These are phyloP conservation scores for Dothistroma pini DNA, from an alignment of 2,329 filamentous ascomycete species.

Conservation along the genomic window DNA sequence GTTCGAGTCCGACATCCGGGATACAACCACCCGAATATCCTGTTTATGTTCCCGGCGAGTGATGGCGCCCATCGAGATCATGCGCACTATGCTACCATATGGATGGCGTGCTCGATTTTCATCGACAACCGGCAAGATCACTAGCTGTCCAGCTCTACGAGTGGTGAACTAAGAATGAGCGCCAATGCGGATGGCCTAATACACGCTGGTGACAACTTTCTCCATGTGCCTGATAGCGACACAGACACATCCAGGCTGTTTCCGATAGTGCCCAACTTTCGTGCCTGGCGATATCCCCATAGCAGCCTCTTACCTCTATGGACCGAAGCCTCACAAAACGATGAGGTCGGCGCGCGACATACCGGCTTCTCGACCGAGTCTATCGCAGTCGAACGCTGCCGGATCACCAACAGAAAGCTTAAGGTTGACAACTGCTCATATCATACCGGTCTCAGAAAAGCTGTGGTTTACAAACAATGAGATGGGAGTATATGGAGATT, in stretches of 20 bases:
- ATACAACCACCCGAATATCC: neutral
- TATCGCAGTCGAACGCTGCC: conserved; percentile 4
- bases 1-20: neutral
- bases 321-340: neutral
- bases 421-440: conserved; percentile 1
- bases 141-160: conserved; percentile 1
- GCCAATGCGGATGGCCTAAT: conserved; percentile 5
- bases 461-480: neutral
- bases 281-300: conserved; percentile 20
- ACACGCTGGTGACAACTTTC: conserved; percentile 9
- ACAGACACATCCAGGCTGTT: conserved; percentile 7
- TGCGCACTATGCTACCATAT: conserved; percentile 7
- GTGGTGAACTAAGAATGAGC: neutral
- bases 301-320: conserved; percentile 1
- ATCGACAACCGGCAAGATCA: conserved; percentile 7
- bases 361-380: conserved; percentile 3
- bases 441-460: neutral
- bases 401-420: conserved; percentile 5
- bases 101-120: conserved; percentile 5
- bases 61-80: conserved; percentile 5
- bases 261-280: conserved; percentile 20
- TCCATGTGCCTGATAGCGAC: conserved; percentile 3
- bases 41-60: neutral
- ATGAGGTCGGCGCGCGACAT: neutral
- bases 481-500: neutral